These are phyloP conservation scores for Barnettozyma pratensis DNA, from an alignment of 805 yeast species.

Conservation along the genomic window DNA sequence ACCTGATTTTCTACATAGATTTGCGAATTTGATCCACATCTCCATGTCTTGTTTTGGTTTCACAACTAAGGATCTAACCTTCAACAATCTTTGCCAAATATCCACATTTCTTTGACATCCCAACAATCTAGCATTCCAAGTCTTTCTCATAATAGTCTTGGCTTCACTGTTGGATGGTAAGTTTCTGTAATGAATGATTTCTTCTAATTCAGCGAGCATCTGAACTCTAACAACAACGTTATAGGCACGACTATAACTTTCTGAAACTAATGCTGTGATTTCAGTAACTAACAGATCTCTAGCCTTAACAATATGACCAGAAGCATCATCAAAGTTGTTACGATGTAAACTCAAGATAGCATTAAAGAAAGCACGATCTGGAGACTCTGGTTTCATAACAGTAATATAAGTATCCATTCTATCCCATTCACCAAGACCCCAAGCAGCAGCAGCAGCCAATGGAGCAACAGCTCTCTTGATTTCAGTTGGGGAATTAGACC, in stretches of 20 bases:
- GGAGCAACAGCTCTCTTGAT: conserved; percentile 86
- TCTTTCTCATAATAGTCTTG: conserved; percentile 71
- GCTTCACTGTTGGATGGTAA: conserved; percentile 80
- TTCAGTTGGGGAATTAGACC: conserved; percentile 72
- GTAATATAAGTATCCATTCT: conserved; percentile 86
- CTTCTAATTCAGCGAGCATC: conserved; percentile 95
- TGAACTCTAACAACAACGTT: conserved; percentile 96
- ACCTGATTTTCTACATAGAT: conserved; percentile 90
- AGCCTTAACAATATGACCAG: conserved; percentile 73
- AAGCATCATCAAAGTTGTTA: conserved; percentile 78
- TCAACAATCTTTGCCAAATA: conserved; percentile 96
- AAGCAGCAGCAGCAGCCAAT: conserved; percentile 96
- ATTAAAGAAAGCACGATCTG: conserved; percentile 91
- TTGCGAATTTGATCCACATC: conserved; percentile 97
- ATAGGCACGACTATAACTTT: conserved; percentile 93
- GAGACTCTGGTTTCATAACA: conserved; percentile 88
- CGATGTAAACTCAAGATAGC: conserved; percentile 85
- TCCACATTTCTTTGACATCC: conserved; percentile 98
- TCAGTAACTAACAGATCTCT: conserved; percentile 89
- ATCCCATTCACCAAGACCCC: conserved; percentile 98
- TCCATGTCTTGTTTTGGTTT: conserved; percentile 96
- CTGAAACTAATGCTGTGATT: conserved; percentile 89
- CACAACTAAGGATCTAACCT: conserved; percentile 88
- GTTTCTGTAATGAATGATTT: conserved; percentile 82
- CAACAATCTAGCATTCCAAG: conserved; percentile 88